Percentiles rank a stretch among this genome's conserved stretches.
Conservation (phyloP, 805 yeast genomes). For the Monosporozyma solicola region DNA sequence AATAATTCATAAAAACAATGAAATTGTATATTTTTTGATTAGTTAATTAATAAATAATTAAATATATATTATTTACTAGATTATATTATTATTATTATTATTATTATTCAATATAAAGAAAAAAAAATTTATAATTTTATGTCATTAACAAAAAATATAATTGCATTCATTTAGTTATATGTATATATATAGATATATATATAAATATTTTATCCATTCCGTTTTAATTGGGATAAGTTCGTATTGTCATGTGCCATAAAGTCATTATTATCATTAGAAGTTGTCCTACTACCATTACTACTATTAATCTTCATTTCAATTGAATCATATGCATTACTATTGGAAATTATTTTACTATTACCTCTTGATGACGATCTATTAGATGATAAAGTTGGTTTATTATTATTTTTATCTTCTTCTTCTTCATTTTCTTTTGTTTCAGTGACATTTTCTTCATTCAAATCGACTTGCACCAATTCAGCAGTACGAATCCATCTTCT, state of each 20-base stretch:
- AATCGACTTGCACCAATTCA: conserved; percentile 45
- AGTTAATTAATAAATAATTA: neutral
- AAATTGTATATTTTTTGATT: neutral
- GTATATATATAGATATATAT: neutral
- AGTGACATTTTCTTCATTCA: neutral
- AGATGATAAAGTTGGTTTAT: neutral
- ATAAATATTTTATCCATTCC: neutral
- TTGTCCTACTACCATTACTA: neutral
- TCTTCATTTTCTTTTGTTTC: neutral
- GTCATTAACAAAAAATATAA: neutral
- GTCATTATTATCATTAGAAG: neutral
- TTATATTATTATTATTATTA: conserved; percentile 1
- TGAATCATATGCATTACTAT: neutral
- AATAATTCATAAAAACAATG: neutral
- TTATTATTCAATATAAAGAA: neutral
- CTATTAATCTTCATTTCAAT: neutral
- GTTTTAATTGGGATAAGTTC: neutral
- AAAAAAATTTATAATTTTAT: neutral
- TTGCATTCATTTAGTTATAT: too few relatives aligned
- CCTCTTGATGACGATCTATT: neutral
- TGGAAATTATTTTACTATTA: neutral
- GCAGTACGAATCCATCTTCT: conserved; percentile 96
- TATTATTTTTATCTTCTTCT: neutral
- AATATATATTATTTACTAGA: neutral
- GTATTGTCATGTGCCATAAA: neutral